phyloP scores from a whole-genome alignment of 139 green algal genomes.

The Chlorella vulgaris region DNA sequence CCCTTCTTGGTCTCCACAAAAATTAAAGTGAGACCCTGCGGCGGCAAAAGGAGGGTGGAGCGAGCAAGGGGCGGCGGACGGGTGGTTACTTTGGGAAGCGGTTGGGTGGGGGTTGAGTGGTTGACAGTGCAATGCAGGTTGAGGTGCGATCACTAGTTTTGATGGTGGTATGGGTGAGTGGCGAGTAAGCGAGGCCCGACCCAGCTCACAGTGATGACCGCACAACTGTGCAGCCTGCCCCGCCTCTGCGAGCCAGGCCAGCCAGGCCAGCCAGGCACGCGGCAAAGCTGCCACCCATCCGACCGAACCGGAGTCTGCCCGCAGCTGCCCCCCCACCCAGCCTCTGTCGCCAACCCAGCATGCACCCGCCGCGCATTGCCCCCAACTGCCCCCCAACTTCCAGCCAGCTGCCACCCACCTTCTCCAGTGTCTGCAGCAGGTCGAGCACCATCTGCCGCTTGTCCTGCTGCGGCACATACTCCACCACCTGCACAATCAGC shows the following conservation, averaged over 20 bases:
- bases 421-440: constrained; percentile 87
- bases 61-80: neutral
- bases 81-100: neutral
- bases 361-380: neutral
- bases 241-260: no score
- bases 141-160: no score
- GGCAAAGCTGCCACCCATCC: no score
- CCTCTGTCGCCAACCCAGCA: neutral
- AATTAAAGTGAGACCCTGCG: constrained; percentile 90
- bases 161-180: no score
- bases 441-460: constrained; percentile 95
- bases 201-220: no score
- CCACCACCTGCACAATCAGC: constrained; percentile 94
- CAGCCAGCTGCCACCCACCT: neutral
- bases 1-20: constrained; percentile 99
- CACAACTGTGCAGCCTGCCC: no score
- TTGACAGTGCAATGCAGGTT: neutral
- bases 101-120: neutral
- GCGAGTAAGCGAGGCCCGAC: no score
- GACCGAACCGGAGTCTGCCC: no score
- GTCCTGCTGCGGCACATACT: constrained; percentile 81
- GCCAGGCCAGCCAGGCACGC: no score
- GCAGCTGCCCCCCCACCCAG: no score
- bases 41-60: neutral
- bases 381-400: neutral